Base-by-base conservation (phyloP, 495 filamentous ascomycete genomes). In the Haplographium delicatum region DNA sequence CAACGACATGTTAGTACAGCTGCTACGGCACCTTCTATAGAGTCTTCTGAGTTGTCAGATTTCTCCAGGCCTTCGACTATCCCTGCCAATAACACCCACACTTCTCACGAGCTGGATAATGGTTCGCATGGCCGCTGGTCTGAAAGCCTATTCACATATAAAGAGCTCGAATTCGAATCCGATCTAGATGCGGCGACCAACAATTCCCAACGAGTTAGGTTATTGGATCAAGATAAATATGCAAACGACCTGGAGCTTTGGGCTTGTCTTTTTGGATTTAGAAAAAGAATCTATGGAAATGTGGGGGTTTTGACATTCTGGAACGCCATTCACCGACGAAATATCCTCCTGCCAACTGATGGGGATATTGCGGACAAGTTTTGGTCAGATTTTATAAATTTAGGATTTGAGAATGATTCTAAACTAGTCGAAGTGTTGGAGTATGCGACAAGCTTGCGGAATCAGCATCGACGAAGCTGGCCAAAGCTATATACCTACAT, bases 271-370 rank as follows among this genome's bases (percentile, higher is more conserved):
- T 66, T 90, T 16, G 70, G 75, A 26, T 83, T 79, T 55, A 71
- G 79, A 28, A 72, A 78, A 53, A 75, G 83, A 10, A 67, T 74
- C 35, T 71, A 86, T 64, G 84, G 84, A 2, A 58, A 72, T 20
- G 52, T 66, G 15, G 86, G 86, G 0, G 75, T 81, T 2, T 26
- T 68, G 13, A 68, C 70, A 30, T 82, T 89, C 30, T 93, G 83
- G 80, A 64, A 73, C 44, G 79, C 74, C 3, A 65, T 90, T 50
- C 72, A 72, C 19, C 54, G 63, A 9, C 68, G 73, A 16, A 64
- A 65, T 2, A 49, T 80, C 22, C 65, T 60, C 30, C 53, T 86
- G 4, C 80, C 81, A 20, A 68, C 72, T 0, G 47, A 40, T 1
- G 78, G 76, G 15, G 60, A 59, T 25, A 37, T 61, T n/a, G 81